A percentile compares a stretch with the other conserved stretches of the same genome.
These are phyloP conservation scores for Termitomyces sp. DNA, from an alignment of 768 basidiomycete species.

Conservation along the genomic window DNA sequence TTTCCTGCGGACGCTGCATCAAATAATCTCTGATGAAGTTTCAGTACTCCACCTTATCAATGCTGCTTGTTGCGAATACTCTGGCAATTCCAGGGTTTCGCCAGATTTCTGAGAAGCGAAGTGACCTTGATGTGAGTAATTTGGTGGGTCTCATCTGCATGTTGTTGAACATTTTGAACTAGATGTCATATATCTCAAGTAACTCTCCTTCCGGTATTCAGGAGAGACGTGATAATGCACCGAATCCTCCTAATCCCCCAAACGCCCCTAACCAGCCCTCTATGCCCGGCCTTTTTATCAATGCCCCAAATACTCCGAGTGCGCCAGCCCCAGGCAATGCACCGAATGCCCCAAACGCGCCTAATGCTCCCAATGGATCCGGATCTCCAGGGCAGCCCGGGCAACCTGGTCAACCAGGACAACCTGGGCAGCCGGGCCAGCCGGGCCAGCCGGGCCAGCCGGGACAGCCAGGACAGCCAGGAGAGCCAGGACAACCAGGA, in stretches of 20 bases:
- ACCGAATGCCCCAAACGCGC: not conserved
- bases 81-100: not conserved
- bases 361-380: not conserved
- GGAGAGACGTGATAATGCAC: not conserved
- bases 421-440: not conserved
- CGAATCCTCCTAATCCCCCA: not conserved
- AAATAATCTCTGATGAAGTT: not conserved
- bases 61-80: not conserved
- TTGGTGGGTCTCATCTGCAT: not conserved
- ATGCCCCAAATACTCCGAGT: not conserved
- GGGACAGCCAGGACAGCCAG: not conserved
- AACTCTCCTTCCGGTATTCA: not conserved
- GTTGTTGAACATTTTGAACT: not conserved
- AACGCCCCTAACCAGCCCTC: not conserved
- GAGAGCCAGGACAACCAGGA: not conserved
- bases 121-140: not conserved
- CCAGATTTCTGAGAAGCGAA: not conserved
- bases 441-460: not conserved
- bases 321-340: not conserved
- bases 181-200: not conserved
- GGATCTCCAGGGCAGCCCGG: not conserved
- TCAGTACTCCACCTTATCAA: not conserved
- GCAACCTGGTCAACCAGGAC: not conserved
- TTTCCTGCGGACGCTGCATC: not conserved
- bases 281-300: too few relatives aligned